Percentiles rank a stretch among this genome's conserved stretches.
phyloP scores from a whole-genome alignment of 129 eudicot species.

The Arctium minus region DNA sequence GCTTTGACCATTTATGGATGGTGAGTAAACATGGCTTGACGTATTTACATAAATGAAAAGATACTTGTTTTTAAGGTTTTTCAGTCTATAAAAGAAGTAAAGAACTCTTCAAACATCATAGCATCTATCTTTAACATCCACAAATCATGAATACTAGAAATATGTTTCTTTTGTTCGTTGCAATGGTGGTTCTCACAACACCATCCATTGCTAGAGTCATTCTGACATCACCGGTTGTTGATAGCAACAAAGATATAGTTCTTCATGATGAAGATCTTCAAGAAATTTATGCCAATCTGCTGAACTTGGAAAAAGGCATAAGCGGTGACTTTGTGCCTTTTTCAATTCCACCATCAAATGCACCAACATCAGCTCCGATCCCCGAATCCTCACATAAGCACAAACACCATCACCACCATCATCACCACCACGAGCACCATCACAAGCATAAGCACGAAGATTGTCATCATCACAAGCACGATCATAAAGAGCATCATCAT shows the following conservation, averaged over 20 bases:
- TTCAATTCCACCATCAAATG: slow-evolving; percentile 8
- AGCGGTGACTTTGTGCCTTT: not conserved
- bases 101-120: not conserved
- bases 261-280: slow-evolving; percentile 1
- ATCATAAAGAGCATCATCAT: slow-evolving; percentile 13
- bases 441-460: slow-evolving; percentile 33
- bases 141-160: slow-evolving; percentile 9
- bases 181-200: slow-evolving; percentile 23
- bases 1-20: no score
- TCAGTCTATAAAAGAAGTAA: slow-evolving; percentile 7
- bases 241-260: not conserved
- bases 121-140: not conserved
- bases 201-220: slow-evolving; percentile 13
- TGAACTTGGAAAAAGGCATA: not conserved
- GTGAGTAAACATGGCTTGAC: no score
- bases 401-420: not conserved
- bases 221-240: slow-evolving; percentile 2
- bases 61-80: no score
- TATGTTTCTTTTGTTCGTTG: slow-evolving; percentile 13
- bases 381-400: slow-evolving; percentile 11
- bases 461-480: not conserved
- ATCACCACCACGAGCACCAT: slow-evolving; percentile 10
- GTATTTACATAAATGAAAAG: no score
- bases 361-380: not conserved
- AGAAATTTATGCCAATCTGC: not conserved